Conservation (phyloP, 2,329 filamentous ascomycete genomes). For the Epichloe sp. region DNA sequence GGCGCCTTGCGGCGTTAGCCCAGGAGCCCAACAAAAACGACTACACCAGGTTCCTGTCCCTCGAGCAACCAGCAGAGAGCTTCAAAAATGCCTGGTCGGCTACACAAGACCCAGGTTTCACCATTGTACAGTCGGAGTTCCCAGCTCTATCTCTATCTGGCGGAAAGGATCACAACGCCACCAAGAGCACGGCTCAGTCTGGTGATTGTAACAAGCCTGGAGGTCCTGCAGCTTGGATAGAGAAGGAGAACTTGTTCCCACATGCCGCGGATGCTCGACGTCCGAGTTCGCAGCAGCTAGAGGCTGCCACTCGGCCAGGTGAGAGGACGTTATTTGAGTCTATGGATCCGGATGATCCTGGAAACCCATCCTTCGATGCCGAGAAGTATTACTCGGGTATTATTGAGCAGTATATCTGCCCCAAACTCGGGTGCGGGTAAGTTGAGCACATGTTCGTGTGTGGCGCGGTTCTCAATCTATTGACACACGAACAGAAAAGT, state of each 20-base stretch:
- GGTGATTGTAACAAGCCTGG: neutral
- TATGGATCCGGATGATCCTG: slow-evolving; percentile 29
- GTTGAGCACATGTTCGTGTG: slow-evolving; percentile 7
- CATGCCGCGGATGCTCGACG: slow-evolving; percentile 9
- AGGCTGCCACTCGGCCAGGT: slow-evolving; percentile 7
- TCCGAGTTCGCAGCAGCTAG: slow-evolving; percentile 11
- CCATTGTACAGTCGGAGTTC: neutral
- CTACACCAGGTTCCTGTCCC: slow-evolving; percentile 14
- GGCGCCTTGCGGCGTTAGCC: slow-evolving; percentile 15
- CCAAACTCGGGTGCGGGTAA: slow-evolving; percentile 38
- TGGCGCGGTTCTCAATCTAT: no score
- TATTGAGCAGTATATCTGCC: slow-evolving; percentile 37
- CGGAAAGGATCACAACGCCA: neutral
- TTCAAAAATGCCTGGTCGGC: neutral
- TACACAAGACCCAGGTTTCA: neutral
- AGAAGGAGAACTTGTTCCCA: neutral
- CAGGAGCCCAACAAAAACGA: slow-evolving; percentile 15
- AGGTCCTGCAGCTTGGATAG: neutral
- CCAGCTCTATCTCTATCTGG: neutral
- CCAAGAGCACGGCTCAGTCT: neutral
- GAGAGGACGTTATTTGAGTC: slow-evolving; percentile 5
- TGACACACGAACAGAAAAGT: slow-evolving; percentile 22
- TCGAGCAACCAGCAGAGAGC: neutral
- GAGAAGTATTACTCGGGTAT: slow-evolving; percentile 31
- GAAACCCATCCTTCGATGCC: slow-evolving; percentile 32